Conservation (phyloP, 1,284 basidiomycete species). For the Dichomitus squalens region DNA sequence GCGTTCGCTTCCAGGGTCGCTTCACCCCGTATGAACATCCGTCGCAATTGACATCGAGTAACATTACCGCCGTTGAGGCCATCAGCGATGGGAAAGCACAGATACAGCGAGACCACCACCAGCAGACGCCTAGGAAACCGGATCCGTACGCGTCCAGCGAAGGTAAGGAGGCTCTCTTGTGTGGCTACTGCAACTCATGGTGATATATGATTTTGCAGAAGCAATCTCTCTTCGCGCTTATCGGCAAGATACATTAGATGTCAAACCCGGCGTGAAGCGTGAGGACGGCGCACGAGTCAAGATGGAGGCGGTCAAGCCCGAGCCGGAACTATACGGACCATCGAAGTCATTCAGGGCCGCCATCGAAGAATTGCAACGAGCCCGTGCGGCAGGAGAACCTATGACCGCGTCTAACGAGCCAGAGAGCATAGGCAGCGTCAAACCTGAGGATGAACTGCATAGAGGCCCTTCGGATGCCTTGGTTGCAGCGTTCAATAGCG, state of each 20-base stretch:
- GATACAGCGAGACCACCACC: not conserved
- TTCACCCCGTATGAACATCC: conserved; percentile 24
- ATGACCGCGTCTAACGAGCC: not conserved
- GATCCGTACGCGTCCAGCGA: conserved; percentile 29
- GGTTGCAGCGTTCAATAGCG: not conserved
- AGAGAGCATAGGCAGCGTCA: not conserved
- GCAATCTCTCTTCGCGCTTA: not conserved
- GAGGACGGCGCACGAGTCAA: conserved; percentile 7
- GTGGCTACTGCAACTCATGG: not conserved
- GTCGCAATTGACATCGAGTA: conserved; percentile 11
- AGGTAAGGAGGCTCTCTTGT: conserved; percentile 14
- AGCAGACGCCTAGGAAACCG: conserved; percentile 14
- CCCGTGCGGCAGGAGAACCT: not conserved
- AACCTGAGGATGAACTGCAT: conserved; percentile 1
- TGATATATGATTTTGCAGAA: not conserved
- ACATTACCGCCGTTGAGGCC: conserved; percentile 4
- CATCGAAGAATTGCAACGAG: conserved; percentile 6
- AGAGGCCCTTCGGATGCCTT: not conserved
- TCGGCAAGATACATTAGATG: not conserved
- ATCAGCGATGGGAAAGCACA: not conserved
- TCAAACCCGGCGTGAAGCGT: conserved; percentile 3
- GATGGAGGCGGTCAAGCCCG: conserved; percentile 6
- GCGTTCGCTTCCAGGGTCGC: conserved; percentile 4
- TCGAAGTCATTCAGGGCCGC: conserved; percentile 14
- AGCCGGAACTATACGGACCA: conserved; percentile 8